Evolutionary conservation across 352 stramenopile genomes (phyloP), one percentile per base, ranked within the genome.

Genomic region (Phytopythium mirpurense): DNA sequence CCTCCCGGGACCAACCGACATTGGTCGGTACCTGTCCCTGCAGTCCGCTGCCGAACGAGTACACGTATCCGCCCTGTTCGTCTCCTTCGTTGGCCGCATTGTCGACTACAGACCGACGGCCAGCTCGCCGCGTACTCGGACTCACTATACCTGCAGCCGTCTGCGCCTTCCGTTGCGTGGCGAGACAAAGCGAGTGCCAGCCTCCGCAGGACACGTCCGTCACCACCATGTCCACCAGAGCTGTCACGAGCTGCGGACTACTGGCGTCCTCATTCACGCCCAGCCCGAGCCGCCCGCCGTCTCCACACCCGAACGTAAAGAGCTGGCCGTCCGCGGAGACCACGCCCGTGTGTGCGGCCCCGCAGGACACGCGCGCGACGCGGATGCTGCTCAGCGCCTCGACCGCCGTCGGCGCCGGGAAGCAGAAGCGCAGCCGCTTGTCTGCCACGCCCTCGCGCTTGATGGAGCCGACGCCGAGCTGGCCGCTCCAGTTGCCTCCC

Each of bases 271-370:
- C 54, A 15, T 67, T 73, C 4, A 21, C 64, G 7, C 89, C 88
- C 5, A 97, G 68, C 18, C 93, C 93, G 8, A 98, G 70, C 3
- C 90, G 74, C 0, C 93, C 93, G 23, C 90, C 92, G 56, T 98
- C 91, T 15, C 88, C 78, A 56, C 88, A 97, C 15, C 93, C 93
- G 56, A 90, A 95, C 16, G 70, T 93, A 57, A 80, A 95, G 23
- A 95, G 63, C 42, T 86, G 70, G 0, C 82, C 84, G 6, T 83
- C 56, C 6, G 62, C 41, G 3, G 72, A 72, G 42, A 93, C 65
- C 12, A 73, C 78, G 10, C 68, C 84, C 5, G 80, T 92, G 55
- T 96, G 89, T 6, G 86, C 76, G 19, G 88, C 92, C 16, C 93
- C 91, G 61, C 92, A 97, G 7, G 89, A 95, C 10, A 98, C 85